phyloP scores from a whole-genome alignment of 2,329 filamentous ascomycete species.

The Pseudogymnoascus sp. region DNA sequence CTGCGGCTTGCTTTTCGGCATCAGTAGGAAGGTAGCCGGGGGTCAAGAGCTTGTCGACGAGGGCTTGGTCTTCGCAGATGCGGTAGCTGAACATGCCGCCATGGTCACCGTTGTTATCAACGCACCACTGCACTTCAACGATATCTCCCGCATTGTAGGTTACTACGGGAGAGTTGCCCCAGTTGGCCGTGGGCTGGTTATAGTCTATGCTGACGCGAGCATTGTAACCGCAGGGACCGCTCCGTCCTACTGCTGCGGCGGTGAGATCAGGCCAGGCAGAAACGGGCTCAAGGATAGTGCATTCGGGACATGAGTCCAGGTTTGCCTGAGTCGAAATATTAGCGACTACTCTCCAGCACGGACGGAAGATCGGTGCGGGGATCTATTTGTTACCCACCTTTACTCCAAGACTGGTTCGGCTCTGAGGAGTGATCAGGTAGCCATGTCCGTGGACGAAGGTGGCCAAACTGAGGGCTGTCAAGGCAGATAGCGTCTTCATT shows the following conservation, averaged over 20 bases:
- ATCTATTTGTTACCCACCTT: slow-evolving; percentile 30
- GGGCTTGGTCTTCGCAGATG: slow-evolving; percentile 43
- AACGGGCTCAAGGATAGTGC: slow-evolving; percentile 48
- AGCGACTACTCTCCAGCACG: not conserved
- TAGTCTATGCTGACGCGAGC: slow-evolving; percentile 44
- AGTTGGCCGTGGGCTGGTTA: not conserved
- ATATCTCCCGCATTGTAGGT: slow-evolving; percentile 40
- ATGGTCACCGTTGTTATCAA: slow-evolving; percentile 50
- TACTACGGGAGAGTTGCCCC: slow-evolving; percentile 37
- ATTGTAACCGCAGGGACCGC: slow-evolving; percentile 48
- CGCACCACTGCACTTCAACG: slow-evolving; percentile 47
- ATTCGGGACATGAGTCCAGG: slow-evolving; percentile 46
- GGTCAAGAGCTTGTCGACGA: slow-evolving; percentile 44
- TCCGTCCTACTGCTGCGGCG: slow-evolving; percentile 39
- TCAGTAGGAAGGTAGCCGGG: slow-evolving; percentile 41
- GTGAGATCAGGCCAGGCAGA: slow-evolving; percentile 42
- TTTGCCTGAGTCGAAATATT: slow-evolving; percentile 31
- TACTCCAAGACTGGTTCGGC: slow-evolving; percentile 38
- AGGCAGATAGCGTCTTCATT: not conserved
- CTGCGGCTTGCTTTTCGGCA: slow-evolving; percentile 46
- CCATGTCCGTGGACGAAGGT: slow-evolving; percentile 34
- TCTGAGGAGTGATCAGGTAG: slow-evolving; percentile 38
- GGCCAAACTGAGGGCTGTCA: not conserved
- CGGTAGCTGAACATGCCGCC: slow-evolving; percentile 51
- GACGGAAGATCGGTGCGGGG: not conserved